Evolutionary conservation across 768 basidiomycete genomes (phyloP).

Genomic region (Panus rudis): DNA sequence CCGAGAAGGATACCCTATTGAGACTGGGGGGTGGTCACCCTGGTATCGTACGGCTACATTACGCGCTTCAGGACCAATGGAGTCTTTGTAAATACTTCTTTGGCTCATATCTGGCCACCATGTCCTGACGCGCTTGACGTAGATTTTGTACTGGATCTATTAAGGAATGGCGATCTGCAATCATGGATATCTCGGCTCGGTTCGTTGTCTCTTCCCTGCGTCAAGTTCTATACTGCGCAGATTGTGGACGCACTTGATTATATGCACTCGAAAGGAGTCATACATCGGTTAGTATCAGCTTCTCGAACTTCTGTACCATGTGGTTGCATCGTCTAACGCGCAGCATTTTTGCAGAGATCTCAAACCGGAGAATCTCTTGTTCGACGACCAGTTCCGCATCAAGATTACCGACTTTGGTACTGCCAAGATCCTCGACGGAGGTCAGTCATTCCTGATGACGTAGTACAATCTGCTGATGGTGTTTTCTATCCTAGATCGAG

Average conservation of each 20-base stretch:
- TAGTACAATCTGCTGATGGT: slow-evolving; percentile 8
- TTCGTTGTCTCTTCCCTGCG: slow-evolving; percentile 74
- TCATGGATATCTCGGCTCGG: slow-evolving; percentile 67
- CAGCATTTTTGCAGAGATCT: slow-evolving; percentile 52
- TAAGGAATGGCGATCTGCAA: slow-evolving; percentile 73
- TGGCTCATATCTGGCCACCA: not conserved
- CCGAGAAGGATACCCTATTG: slow-evolving; percentile 75
- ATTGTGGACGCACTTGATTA: slow-evolving; percentile 82
- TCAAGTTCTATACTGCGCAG: slow-evolving; percentile 84
- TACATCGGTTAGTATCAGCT: slow-evolving; percentile 56
- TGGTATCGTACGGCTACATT: slow-evolving; percentile 74
- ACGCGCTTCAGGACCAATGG: slow-evolving; percentile 81
- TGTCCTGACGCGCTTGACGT: slow-evolving; percentile 3
- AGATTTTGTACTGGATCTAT: slow-evolving; percentile 80
- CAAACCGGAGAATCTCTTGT: slow-evolving; percentile 83
- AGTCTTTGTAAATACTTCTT: slow-evolving; percentile 60
- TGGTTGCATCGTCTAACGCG: not conserved
- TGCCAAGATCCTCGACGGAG: slow-evolving; percentile 63
- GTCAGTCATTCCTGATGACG: slow-evolving; percentile 37
- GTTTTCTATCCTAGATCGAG: slow-evolving; percentile 39
- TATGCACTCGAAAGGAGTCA: slow-evolving; percentile 86
- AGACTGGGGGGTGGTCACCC: slow-evolving; percentile 62
- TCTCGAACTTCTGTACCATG: not conserved
- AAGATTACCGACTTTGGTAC: slow-evolving; percentile 98
- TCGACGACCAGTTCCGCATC: slow-evolving; percentile 81